These are phyloP conservation scores for Clitoria ternatea DNA, from an alignment of 306 rosid genomes.

Conservation along the genomic window DNA sequence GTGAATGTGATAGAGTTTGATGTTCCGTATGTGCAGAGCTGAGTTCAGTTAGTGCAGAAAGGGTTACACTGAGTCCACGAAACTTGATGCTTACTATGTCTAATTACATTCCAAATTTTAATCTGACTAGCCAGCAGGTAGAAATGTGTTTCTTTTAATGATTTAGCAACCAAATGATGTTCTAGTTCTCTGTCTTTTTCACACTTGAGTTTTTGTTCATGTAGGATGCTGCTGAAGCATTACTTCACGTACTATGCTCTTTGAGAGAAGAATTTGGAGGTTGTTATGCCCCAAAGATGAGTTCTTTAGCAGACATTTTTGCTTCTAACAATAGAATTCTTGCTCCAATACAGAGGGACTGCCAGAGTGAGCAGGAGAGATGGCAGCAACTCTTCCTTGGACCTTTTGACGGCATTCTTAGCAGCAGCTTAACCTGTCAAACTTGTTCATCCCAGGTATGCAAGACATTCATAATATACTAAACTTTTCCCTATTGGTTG, in stretches of 20 bases:
- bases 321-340: conserved; percentile 62
- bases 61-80: conserved; percentile 52
- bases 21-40: conserved; percentile 47
- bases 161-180: neutral
- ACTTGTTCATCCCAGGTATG: conserved; percentile 84
- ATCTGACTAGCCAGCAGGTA: conserved; percentile 86
- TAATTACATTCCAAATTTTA: conserved; percentile 63
- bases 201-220: conserved; percentile 18
- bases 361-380: conserved; percentile 56
- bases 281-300: conserved; percentile 50
- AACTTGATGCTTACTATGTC: conserved; percentile 66
- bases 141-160: conserved; percentile 1
- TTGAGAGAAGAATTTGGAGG: conserved; percentile 72
- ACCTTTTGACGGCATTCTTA: conserved; percentile 90
- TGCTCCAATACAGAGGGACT: conserved; percentile 41
- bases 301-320: conserved; percentile 62
- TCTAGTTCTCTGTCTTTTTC: conserved; percentile 18
- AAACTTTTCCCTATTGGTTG: neutral
- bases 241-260: conserved; percentile 75
- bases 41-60: conserved; percentile 37
- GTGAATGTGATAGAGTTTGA: neutral
- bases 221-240: conserved; percentile 97
- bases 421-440: conserved; percentile 80
- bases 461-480: conserved; percentile 13
- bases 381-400: conserved; percentile 75